phyloP scores from a whole-genome alignment of 2,329 filamentous ascomycete species.

The Cladophialophora chaetospira region DNA sequence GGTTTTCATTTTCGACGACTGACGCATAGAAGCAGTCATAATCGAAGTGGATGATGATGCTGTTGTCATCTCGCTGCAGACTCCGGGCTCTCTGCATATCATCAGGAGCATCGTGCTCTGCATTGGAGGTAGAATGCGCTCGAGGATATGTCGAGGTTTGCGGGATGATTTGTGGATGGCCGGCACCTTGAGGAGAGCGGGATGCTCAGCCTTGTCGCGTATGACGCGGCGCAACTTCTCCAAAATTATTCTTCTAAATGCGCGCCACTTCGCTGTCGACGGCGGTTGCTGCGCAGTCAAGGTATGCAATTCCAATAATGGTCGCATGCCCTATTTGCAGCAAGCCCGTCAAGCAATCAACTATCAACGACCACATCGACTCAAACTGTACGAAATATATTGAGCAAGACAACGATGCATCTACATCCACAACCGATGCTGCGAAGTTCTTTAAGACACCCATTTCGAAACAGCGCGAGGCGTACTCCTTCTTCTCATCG shows the following conservation, averaged over 20 bases:
- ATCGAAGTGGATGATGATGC: conserved; percentile 77
- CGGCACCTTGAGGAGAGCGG: background rate
- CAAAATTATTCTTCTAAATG: background rate
- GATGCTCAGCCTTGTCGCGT: background rate
- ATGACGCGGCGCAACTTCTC: background rate
- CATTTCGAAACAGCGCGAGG: conserved; percentile 41
- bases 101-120: conserved; percentile 21
- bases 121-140: background rate
- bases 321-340: conserved; percentile 83
- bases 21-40: conserved; percentile 86
- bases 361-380: conserved; percentile 91
- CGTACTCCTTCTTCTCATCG: conserved; percentile 25
- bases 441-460: conserved; percentile 59
- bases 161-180: background rate
- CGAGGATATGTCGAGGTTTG: too few species aligned
- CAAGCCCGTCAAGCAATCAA: conserved; percentile 67
- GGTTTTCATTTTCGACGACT: conserved; percentile 80
- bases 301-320: conserved; percentile 34
- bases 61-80: conserved; percentile 58
- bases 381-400: conserved; percentile 73
- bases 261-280: background rate
- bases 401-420: conserved; percentile 41
- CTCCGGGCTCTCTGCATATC: conserved; percentile 37
- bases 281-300: background rate
- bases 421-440: conserved; percentile 40